Conservation (phyloP, 2,329 filamentous ascomycete species). For the Penicillium sp. region DNA sequence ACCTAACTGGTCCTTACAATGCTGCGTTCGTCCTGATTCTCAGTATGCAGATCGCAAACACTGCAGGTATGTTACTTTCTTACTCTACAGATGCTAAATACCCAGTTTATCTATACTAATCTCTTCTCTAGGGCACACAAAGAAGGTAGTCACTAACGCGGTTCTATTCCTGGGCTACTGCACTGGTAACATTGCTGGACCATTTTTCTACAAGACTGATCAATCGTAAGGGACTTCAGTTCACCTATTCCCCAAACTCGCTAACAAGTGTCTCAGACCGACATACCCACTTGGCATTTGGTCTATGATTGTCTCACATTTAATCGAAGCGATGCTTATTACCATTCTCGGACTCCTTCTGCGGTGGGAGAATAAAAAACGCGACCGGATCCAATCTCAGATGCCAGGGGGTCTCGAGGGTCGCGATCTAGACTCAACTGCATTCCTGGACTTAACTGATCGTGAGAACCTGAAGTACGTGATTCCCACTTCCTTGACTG, state of each 20-base stretch:
- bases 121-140: conserved; percentile 59
- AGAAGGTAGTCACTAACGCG: conserved; percentile 69
- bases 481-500: not conserved
- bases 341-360: conserved; percentile 55
- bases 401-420: conserved; percentile 55
- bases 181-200: conserved; percentile 66
- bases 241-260: no score
- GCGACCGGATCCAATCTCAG: conserved; percentile 56
- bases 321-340: conserved; percentile 59
- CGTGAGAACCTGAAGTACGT: conserved; percentile 57
- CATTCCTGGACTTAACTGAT: conserved; percentile 62
- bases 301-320: conserved; percentile 62
- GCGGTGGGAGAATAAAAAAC: conserved; percentile 56
- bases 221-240: conserved; percentile 49
- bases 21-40: conserved; percentile 60
- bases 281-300: conserved; percentile 60
- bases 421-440: conserved; percentile 56
- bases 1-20: conserved; percentile 61
- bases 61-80: conserved; percentile 42
- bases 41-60: conserved; percentile 54
- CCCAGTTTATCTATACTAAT: not conserved
- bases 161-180: conserved; percentile 66
- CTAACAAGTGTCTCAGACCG: conserved; percentile 41
- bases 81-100: not conserved
- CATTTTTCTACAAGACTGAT: conserved; percentile 66